Evolutionary conservation across 225 moss, liverwort and hornwort species (phyloP).

Genomic region (Asterella californica): DNA sequence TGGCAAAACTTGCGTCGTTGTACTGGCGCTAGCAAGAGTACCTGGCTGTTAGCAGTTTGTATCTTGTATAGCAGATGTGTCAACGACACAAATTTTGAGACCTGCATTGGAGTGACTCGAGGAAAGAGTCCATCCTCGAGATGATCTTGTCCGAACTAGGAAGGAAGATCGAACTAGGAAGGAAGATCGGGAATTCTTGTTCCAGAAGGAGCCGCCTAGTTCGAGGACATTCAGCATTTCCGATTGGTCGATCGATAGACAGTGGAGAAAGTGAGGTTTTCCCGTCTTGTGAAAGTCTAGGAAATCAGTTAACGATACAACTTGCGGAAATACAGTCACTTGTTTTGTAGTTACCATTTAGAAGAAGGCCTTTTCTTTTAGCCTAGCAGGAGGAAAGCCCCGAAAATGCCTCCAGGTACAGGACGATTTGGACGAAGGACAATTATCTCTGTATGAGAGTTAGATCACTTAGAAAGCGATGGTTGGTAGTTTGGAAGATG

Average conservation of each 20-base stretch:
- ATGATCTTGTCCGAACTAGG: neutral
- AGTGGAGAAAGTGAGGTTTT: neutral
- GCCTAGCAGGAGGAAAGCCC: neutral
- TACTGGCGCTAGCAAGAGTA: neutral
- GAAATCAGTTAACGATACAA: neutral
- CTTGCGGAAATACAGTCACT: neutral
- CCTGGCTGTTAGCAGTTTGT: neutral
- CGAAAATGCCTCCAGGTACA: neutral
- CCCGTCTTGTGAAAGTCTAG: neutral
- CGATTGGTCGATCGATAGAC: neutral
- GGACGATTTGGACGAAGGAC: neutral
- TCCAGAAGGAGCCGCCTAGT: neutral
- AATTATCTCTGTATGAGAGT: no score
- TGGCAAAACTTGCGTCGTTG: conserved; percentile 29
- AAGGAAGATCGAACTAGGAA: neutral
- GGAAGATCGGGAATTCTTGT: neutral
- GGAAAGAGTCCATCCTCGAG: neutral
- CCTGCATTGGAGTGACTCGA: neutral
- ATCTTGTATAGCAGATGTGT: neutral
- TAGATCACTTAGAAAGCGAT: no score
- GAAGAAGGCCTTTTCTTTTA: neutral
- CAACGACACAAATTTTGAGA: neutral
- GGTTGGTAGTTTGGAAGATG: neutral
- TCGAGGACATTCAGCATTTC: neutral
- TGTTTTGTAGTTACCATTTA: no score